phyloP scores from a whole-genome alignment of 2,329 filamentous ascomycete genomes.

The Arthroderma sp. region DNA sequence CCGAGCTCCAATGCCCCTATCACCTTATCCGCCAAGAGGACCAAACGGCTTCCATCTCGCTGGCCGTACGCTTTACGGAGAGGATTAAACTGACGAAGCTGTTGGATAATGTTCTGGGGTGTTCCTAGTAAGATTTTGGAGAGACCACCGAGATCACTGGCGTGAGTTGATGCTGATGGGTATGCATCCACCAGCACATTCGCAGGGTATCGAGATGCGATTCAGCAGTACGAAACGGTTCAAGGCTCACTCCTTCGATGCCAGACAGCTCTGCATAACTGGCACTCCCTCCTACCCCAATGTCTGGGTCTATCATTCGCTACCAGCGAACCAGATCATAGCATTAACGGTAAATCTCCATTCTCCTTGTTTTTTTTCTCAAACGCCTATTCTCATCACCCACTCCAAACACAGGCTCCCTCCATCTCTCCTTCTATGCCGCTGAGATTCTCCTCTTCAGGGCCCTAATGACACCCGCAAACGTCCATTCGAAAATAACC shows the following conservation, averaged over 20 bases:
- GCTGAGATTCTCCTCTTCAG: background rate
- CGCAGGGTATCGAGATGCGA: background rate
- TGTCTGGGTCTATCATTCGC: background rate
- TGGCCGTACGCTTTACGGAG: slow-evolving; percentile 1
- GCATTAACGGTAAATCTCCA: background rate
- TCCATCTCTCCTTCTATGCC: background rate
- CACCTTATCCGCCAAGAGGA: background rate
- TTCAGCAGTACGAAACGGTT: background rate
- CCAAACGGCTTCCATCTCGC: background rate
- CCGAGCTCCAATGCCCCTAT: background rate
- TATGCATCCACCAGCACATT: background rate
- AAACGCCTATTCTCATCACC: too few species aligned
- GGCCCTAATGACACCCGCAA: background rate
- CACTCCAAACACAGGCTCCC: background rate
- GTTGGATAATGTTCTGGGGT: slow-evolving; percentile 1
- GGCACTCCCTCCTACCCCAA: background rate
- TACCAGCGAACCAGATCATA: background rate
- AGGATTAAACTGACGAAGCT: background rate
- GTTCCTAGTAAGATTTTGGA: background rate
- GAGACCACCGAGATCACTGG: background rate
- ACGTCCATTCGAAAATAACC: background rate
- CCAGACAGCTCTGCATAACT: background rate
- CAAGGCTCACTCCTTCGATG: background rate
- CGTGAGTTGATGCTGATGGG: too few species aligned
- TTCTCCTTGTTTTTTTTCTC: too few species aligned